phyloP scores from a whole-genome alignment of 257 asterid species.

The Nicotiana tomentosiformis region DNA sequence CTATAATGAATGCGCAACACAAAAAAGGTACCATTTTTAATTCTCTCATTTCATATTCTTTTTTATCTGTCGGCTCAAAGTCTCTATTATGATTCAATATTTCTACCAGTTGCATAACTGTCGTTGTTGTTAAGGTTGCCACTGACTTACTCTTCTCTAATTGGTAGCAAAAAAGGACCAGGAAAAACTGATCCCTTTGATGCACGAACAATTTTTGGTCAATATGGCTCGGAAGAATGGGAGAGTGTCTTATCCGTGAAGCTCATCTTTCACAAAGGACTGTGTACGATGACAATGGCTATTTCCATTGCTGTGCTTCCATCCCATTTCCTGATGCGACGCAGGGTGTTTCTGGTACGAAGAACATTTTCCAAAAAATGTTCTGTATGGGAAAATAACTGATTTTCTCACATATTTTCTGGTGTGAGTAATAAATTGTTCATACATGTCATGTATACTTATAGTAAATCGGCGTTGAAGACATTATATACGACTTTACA shows the following conservation, averaged over 20 bases:
- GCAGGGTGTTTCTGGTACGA: conserved; percentile 23
- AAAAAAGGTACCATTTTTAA: conserved; percentile 44
- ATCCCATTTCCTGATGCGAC: conserved; percentile 56
- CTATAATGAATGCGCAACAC: conserved; percentile 75
- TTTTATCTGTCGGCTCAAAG: background rate
- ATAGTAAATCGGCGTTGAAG: background rate
- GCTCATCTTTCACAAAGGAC: conserved; percentile 91
- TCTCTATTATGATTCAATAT: conserved; percentile 7
- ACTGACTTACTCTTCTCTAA: background rate
- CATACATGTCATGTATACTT: background rate
- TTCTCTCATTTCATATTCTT: background rate
- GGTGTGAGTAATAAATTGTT: background rate
- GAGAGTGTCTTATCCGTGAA: conserved; percentile 57
- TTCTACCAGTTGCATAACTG: background rate
- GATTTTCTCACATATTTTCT: background rate
- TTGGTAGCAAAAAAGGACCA: conserved; percentile 24
- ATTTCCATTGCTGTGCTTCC: conserved; percentile 82
- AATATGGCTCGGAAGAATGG: conserved; percentile 79
- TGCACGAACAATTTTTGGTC: conserved; percentile 55
- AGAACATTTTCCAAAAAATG: background rate
- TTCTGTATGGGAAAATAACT: background rate
- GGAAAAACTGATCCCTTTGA: conserved; percentile 48
- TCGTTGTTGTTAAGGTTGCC: background rate
- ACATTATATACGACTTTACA: background rate
- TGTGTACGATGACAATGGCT: conserved; percentile 58